Evolutionary conservation across 768 basidiomycete genomes (phyloP).

Genomic region (Gloeopeniophorella convolvens): DNA sequence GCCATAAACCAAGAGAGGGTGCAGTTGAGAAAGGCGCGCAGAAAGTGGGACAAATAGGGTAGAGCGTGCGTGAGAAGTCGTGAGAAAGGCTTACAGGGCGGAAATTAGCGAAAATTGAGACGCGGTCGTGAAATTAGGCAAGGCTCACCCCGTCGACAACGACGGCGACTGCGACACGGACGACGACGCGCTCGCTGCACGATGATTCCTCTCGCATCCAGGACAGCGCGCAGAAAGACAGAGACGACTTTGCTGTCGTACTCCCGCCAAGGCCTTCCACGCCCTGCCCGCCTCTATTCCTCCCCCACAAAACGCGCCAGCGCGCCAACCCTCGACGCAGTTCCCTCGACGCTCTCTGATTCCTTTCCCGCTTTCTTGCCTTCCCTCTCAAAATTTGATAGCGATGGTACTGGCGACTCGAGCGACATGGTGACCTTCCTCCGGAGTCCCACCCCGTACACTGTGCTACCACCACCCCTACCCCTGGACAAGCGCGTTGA

Average conservation of each 20-base stretch:
- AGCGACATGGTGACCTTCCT: slow-evolving; percentile 48
- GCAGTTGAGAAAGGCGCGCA: too few relatives aligned
- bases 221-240: slow-evolving; percentile 22
- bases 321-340: slow-evolving; percentile 45
- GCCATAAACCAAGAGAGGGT: too few relatives aligned
- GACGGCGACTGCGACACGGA: not conserved
- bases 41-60: too few relatives aligned
- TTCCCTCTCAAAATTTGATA: slow-evolving; percentile 22
- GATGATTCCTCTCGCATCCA: slow-evolving; percentile 30
- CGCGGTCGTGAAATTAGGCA: not conserved
- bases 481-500: slow-evolving; percentile 40
- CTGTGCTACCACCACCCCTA: slow-evolving; percentile 61
- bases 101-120: not conserved
- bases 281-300: slow-evolving; percentile 66
- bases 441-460: slow-evolving; percentile 40
- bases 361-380: slow-evolving; percentile 37
- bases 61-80: too few relatives aligned
- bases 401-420: slow-evolving; percentile 14
- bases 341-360: slow-evolving; percentile 30
- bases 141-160: not conserved
- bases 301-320: slow-evolving; percentile 50
- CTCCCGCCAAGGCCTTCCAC: slow-evolving; percentile 58
- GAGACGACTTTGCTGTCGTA: slow-evolving; percentile 47
- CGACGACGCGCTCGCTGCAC: not conserved
- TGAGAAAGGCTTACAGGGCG: slow-evolving; percentile 11